Percentiles rank a stretch among this genome's conserved stretches.
These are phyloP conservation scores for Ammopiptanthus mongolicus DNA, from an alignment of 306 rosid species.

Conservation along the genomic window DNA sequence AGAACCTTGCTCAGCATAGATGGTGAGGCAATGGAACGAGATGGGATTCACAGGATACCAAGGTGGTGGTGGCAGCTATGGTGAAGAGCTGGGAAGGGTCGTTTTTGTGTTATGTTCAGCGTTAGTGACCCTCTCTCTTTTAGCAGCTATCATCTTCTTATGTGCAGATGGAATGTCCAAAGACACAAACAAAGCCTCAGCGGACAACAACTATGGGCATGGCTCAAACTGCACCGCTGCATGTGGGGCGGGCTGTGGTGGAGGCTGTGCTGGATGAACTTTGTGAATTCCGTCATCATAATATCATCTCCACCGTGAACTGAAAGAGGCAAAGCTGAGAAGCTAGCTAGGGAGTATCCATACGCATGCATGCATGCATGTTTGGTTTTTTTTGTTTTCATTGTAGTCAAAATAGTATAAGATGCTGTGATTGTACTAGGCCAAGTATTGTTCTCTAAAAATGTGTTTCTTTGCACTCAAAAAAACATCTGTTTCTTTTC, in stretches of 20 bases:
- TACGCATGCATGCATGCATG: not conserved
- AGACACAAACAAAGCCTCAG: slow-evolving; percentile 30
- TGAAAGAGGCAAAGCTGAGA: not conserved
- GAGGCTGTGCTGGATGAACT: slow-evolving; percentile 48
- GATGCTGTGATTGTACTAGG: not conserved
- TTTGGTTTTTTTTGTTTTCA: not conserved
- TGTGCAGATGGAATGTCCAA: slow-evolving; percentile 65
- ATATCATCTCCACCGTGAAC: not conserved
- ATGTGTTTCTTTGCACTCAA: too few relatives aligned
- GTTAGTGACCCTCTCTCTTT: slow-evolving; percentile 31
- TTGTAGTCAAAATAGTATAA: not conserved
- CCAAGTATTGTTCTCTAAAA: not conserved
- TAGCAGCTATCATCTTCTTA: slow-evolving; percentile 48
- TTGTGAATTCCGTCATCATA: not conserved
- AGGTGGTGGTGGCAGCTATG: not conserved
- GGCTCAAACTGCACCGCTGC: slow-evolving; percentile 37
- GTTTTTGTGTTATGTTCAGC: slow-evolving; percentile 40
- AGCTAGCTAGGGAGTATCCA: not conserved
- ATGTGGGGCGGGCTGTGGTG: slow-evolving; percentile 42
- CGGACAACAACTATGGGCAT: slow-evolving; percentile 15
- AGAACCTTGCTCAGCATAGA: not conserved
- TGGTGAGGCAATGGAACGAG: slow-evolving; percentile 54
- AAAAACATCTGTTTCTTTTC: not conserved
- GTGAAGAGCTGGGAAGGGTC: slow-evolving; percentile 27
- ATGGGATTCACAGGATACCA: slow-evolving; percentile 3